Conservation (phyloP, 176 grass and related monocot genomes). For the Guadua angustifolia region DNA sequence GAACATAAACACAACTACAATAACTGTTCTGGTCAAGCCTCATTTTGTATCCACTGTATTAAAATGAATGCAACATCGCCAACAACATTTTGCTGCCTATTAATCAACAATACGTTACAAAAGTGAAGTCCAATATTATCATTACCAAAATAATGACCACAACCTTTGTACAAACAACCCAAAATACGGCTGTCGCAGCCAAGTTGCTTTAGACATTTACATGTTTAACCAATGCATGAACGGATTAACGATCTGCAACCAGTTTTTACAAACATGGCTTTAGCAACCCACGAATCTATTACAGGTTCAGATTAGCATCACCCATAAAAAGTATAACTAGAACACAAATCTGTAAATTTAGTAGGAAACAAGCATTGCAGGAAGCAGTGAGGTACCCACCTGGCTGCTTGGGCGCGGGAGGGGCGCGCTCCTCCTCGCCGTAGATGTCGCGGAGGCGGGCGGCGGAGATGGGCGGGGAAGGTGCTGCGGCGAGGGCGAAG, state of each 20-base stretch:
- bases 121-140: background rate
- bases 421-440: conserved; percentile 59
- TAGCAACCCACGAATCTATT: background rate
- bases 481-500: conserved; percentile 61
- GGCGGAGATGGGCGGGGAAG: conserved; percentile 63
- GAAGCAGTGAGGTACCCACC: conserved; percentile 32
- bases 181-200: background rate
- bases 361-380: background rate
- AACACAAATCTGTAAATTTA: background rate
- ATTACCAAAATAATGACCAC: background rate
- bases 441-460: conserved; percentile 78
- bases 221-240: background rate
- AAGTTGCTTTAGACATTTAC: background rate
- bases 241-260: background rate
- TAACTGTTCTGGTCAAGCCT: background rate
- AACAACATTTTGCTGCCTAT: background rate
- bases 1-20: background rate
- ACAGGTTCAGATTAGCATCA: background rate
- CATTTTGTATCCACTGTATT: background rate
- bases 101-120: background rate
- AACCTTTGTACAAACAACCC: background rate
- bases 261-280: background rate
- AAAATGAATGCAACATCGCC: background rate
- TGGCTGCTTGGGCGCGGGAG: background rate
- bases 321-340: background rate